These are phyloP conservation scores for Lentinula novae-zelandiae DNA, from an alignment of 1,284 basidiomycete genomes.

Conservation along the genomic window DNA sequence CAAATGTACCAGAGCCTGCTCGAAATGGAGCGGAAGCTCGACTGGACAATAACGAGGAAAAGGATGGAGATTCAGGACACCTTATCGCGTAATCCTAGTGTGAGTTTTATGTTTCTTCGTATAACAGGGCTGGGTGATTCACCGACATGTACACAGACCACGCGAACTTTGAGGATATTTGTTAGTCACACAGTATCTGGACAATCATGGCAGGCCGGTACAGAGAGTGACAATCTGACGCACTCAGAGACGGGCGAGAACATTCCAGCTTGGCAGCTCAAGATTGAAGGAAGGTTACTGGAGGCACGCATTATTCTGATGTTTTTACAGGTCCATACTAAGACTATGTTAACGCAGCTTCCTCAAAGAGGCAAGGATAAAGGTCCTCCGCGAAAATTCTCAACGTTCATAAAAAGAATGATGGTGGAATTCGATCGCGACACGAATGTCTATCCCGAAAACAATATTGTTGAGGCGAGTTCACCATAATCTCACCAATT, in stretches of 20 bases:
- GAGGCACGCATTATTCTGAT: constrained; percentile 45
- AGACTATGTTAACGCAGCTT: constrained; percentile 31
- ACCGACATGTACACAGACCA: constrained; percentile 52
- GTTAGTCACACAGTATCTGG: constrained; percentile 86
- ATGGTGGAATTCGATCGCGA: constrained; percentile 89
- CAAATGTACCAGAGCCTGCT: constrained; percentile 85
- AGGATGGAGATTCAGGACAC: constrained; percentile 88
- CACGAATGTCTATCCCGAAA: constrained; percentile 77
- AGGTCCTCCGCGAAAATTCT: constrained; percentile 73
- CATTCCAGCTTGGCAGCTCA: constrained; percentile 88
- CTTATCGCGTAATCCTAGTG: constrained; percentile 54
- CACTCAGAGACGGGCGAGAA: constrained; percentile 69
- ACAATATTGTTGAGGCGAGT: constrained; percentile 72
- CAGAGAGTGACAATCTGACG: constrained; percentile 30
- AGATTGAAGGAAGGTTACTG: constrained; percentile 85
- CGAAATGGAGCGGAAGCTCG: constrained; percentile 87
- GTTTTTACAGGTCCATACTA: neutral
- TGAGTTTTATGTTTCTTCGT: constrained; percentile 29
- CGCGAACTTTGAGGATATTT: constrained; percentile 85
- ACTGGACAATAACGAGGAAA: constrained; percentile 94
- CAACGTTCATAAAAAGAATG: constrained; percentile 81
- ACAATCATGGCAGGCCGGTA: constrained; percentile 76
- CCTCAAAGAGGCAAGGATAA: constrained; percentile 67
- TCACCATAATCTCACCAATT: neutral
- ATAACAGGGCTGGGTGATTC: neutral